These are phyloP conservation scores for Sparassis latifolia DNA, from an alignment of 1,284 basidiomycete species.

Conservation along the genomic window DNA sequence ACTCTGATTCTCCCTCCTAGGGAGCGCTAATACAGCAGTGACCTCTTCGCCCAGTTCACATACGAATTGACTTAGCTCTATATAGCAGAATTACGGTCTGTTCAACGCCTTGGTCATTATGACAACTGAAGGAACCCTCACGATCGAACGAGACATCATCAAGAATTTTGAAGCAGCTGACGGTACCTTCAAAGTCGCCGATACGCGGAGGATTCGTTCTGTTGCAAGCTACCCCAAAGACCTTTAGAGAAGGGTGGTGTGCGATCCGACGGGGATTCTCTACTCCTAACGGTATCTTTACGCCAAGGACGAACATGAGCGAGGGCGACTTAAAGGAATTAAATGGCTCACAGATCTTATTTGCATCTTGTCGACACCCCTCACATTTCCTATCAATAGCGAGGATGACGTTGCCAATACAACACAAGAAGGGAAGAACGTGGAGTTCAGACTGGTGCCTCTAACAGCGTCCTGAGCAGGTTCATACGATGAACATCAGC, in stretches of 20 bases:
- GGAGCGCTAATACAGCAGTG: slow-evolving; percentile 43
- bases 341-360: slow-evolving; percentile 60
- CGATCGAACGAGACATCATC: slow-evolving; percentile 62
- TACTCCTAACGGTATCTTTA: slow-evolving; percentile 59
- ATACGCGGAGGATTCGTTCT: slow-evolving; percentile 46
- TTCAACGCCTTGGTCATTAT: neutral
- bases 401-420: slow-evolving; percentile 50
- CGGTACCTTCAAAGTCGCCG: slow-evolving; percentile 42
- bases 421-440: slow-evolving; percentile 44
- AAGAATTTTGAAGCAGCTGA: slow-evolving; percentile 60
- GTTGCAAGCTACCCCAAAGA: slow-evolving; percentile 61
- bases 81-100: neutral
- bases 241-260: slow-evolving; percentile 45
- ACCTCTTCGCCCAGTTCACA: slow-evolving; percentile 55
- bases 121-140: slow-evolving; percentile 29
- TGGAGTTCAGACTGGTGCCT: slow-evolving; percentile 44
- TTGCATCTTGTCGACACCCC: slow-evolving; percentile 76
- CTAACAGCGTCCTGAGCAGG: slow-evolving; percentile 51
- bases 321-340: neutral
- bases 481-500: slow-evolving; percentile 2
- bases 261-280: slow-evolving; percentile 63
- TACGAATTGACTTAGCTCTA: slow-evolving; percentile 49
- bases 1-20: slow-evolving; percentile 20
- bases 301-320: neutral
- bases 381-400: slow-evolving; percentile 59